Conservation (phyloP, 1,139 yeast species). For the Hyphopichia wangnamkhiaoensis region DNA sequence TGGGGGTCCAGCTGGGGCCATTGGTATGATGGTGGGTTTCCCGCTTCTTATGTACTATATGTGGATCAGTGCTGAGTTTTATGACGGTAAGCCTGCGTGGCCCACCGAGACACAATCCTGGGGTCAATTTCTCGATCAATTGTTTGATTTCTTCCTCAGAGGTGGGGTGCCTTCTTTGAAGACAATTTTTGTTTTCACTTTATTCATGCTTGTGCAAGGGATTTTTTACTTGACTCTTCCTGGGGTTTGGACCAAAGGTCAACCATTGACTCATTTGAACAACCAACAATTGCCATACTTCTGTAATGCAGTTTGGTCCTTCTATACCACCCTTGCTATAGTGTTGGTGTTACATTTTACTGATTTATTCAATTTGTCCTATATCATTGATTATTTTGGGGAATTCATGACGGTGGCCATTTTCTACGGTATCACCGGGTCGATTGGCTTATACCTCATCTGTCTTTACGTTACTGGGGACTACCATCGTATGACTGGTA, state of each 20-base stretch:
- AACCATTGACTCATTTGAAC: conserved; percentile 79
- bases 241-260: conserved; percentile 94
- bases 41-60: conserved; percentile 94
- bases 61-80: conserved; percentile 89
- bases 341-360: conserved; percentile 67
- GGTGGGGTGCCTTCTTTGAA: conserved; percentile 69
- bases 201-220: conserved; percentile 71
- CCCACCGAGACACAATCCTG: conserved; percentile 65
- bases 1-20: conserved; percentile 91
- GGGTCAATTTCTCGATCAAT: conserved; percentile 49
- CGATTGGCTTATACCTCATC: conserved; percentile 62
- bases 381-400: conserved; percentile 79
- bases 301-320: conserved; percentile 88
- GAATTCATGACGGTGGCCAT: conserved; percentile 93
- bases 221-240: conserved; percentile 84
- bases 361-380: conserved; percentile 70
- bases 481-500: conserved; percentile 89
- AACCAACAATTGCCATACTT: conserved; percentile 83
- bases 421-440: conserved; percentile 67
- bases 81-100: conserved; percentile 69
- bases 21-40: conserved; percentile 92
- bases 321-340: conserved; percentile 66
- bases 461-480: conserved; percentile 68
- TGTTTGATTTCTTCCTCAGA: conserved; percentile 47
- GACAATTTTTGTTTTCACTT: conserved; percentile 70